Base-by-base conservation (phyloP, 208 protist species). In the Trypanosoma cruzi region DNA sequence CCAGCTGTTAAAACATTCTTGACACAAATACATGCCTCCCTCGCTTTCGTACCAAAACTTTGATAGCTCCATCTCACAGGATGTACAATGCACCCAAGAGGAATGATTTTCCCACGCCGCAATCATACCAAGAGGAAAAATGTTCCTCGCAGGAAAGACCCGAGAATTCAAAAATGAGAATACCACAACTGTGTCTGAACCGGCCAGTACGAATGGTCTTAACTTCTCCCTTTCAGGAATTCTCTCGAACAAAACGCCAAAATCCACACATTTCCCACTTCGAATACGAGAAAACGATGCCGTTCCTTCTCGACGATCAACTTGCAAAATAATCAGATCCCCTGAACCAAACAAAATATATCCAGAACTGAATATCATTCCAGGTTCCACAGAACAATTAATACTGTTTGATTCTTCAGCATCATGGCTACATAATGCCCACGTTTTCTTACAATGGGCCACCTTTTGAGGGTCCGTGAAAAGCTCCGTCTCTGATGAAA, bases 301-400 rank as follows among this genome's bases (percentile, higher is more conserved):
- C 5, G 88, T 94, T 13, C 77, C 79, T 44, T 90, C 85, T 0
- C 52, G 31, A 0, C 87, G 81, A 75, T 93, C 71, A 37, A 94
- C 80, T n/a, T 79, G 68, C 48, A 95, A 71, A 32, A 90, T 57
- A 32, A 95, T 60, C 5, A 93, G 62, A 75, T 96, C 92, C 14
- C 86, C 83, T 14, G 82, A 86, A 46, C 58, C 60, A 59, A 90
- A 96, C 10, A 94, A 76, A 54, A 80, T 76, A 26, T 79, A 70
- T 31, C 83, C 88, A 10, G 82, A 78, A 60, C 84, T 83, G 65
- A 91, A 90, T 24, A 94, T 89, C 78, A 96, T 93, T 1, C 82
- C 79, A 13, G 89, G 87, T 68, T 88, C 82, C 46, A 93, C 82
- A 53, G 74, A 90, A 79, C 89, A 96, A 73, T 94, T 93, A n/a